These are phyloP conservation scores for Capronia americana DNA, from an alignment of 2,329 filamentous ascomycete genomes.

Conservation along the genomic window DNA sequence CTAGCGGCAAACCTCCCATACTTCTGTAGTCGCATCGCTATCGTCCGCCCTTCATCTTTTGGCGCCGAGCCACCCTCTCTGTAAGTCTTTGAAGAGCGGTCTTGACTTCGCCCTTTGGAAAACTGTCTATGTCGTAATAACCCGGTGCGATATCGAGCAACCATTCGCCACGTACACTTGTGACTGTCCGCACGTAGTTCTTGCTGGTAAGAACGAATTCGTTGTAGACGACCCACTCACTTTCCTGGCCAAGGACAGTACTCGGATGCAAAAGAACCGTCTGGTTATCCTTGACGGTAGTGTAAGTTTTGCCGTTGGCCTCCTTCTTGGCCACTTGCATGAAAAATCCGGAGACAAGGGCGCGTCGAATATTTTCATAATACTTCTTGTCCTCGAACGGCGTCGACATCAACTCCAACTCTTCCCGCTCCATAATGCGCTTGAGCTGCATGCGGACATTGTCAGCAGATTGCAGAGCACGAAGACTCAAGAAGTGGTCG, in stretches of 20 bases:
- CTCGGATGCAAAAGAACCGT: constrained; percentile 91
- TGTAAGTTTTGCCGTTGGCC: constrained; percentile 84
- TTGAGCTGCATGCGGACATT: constrained; percentile 90
- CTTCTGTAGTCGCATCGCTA: constrained; percentile 5
- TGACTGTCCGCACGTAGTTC: constrained; percentile 96
- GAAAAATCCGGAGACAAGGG: constrained; percentile 94
- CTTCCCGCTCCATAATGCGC: constrained; percentile 94
- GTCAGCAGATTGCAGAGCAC: constrained; percentile 88
- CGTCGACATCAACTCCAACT: constrained; percentile 84
- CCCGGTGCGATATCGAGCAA: constrained; percentile 89
- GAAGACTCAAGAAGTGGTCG: constrained; percentile 90
- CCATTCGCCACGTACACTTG: constrained; percentile 92
- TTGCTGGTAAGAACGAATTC: constrained; percentile 98
- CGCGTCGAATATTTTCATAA: constrained; percentile 94
- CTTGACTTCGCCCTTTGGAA: constrained; percentile 85
- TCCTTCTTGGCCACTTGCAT: constrained; percentile 99
- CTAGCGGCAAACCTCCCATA: neutral
- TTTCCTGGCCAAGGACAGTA: constrained; percentile 84
- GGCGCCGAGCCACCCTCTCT: constrained; percentile 62
- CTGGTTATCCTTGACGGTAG: constrained; percentile 96
- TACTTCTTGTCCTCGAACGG: constrained; percentile 95
- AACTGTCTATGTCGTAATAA: constrained; percentile 86
- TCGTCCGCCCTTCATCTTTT: constrained; percentile 49
- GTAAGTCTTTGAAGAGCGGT: constrained; percentile 63
- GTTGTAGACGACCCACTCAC: constrained; percentile 97